Evolutionary conservation across 208 protist species (phyloP).

Genomic region (Crithidia bombi): DNA sequence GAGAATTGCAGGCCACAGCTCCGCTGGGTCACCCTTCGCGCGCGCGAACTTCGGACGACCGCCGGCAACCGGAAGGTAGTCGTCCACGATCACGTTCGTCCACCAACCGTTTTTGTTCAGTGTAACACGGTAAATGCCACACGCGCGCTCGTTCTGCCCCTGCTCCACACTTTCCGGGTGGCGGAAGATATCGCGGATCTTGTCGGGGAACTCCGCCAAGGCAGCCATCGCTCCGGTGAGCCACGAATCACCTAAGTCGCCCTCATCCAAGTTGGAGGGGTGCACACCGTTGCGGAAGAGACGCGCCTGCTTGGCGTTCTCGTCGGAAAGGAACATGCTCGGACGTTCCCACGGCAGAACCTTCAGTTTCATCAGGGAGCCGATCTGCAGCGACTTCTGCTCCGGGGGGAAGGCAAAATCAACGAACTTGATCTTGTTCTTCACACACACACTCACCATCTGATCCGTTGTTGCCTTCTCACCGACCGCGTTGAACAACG

Average conservation of each 20-base stretch:
- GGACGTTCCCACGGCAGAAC: conserved; percentile 82
- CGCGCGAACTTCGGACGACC: conserved; percentile 70
- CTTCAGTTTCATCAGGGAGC: conserved; percentile 61
- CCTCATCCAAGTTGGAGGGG: conserved; percentile 79
- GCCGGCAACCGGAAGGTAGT: conserved; percentile 78
- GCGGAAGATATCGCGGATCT: conserved; percentile 68
- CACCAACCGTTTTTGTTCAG: conserved; percentile 93
- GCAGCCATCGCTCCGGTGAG: conserved; percentile 66
- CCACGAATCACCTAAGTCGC: conserved; percentile 86
- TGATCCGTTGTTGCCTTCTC: conserved; percentile 56
- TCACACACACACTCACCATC: conserved; percentile 58
- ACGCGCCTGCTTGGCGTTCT: conserved; percentile 67
- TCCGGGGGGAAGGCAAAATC: conserved; percentile 79
- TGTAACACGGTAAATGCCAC: conserved; percentile 72
- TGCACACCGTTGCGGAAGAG: conserved; percentile 80
- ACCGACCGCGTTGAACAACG: conserved; percentile 51
- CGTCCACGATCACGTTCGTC: conserved; percentile 85
- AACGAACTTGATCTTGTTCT: conserved; percentile 71
- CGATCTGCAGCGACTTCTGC: conserved; percentile 75
- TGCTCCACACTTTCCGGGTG: conserved; percentile 66
- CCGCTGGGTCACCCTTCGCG: conserved; percentile 58
- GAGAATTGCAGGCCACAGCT: conserved; percentile 83
- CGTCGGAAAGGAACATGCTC: conserved; percentile 77
- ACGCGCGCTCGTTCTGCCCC: conserved; percentile 59
- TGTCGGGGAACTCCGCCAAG: conserved; percentile 71